Evolutionary conservation across 164 flowering plant genomes (phyloP).

Genomic region (Vitis labrusca): DNA sequence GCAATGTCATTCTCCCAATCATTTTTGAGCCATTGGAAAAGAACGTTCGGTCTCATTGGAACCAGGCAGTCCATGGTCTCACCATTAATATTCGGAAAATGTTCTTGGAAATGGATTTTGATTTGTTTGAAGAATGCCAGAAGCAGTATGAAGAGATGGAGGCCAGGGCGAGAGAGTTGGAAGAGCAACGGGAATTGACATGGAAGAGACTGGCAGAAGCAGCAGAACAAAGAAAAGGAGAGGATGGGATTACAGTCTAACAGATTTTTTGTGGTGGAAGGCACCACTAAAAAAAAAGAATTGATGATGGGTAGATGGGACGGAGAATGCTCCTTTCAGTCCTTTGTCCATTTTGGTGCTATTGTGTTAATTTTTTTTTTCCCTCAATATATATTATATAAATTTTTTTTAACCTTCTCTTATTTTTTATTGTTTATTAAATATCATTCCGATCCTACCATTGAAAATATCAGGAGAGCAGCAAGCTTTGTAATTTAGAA

Average conservation of each 20-base stretch:
- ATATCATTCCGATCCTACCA: slow-evolving; percentile 14
- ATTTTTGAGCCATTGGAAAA: slow-evolving; percentile 71
- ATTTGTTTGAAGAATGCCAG: slow-evolving; percentile 68
- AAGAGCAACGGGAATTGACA: slow-evolving; percentile 54
- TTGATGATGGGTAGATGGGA: neutral
- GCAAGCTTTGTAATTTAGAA: slow-evolving; percentile 33
- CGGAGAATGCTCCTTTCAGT: slow-evolving; percentile 1
- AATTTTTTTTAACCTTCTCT: neutral
- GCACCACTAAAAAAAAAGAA: neutral
- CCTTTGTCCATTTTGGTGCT: slow-evolving; percentile 23
- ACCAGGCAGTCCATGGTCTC: slow-evolving; percentile 75
- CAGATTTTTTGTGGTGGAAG: slow-evolving; percentile 11
- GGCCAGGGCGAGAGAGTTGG: slow-evolving; percentile 44
- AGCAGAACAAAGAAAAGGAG: slow-evolving; percentile 45
- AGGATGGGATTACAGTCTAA: slow-evolving; percentile 46
- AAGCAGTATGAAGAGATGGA: slow-evolving; percentile 51
- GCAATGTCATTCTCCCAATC: slow-evolving; percentile 54
- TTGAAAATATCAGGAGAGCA: slow-evolving; percentile 21
- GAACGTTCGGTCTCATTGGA: slow-evolving; percentile 72
- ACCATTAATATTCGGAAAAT: slow-evolving; percentile 67
- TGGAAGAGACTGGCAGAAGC: slow-evolving; percentile 73
- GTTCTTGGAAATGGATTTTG: slow-evolving; percentile 76
- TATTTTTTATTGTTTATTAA: neutral
- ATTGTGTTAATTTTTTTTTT: slow-evolving; percentile 14
- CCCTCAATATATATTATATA: too few species aligned